Conservation (phyloP, 805 yeast genomes). For the Candida maesae region DNA sequence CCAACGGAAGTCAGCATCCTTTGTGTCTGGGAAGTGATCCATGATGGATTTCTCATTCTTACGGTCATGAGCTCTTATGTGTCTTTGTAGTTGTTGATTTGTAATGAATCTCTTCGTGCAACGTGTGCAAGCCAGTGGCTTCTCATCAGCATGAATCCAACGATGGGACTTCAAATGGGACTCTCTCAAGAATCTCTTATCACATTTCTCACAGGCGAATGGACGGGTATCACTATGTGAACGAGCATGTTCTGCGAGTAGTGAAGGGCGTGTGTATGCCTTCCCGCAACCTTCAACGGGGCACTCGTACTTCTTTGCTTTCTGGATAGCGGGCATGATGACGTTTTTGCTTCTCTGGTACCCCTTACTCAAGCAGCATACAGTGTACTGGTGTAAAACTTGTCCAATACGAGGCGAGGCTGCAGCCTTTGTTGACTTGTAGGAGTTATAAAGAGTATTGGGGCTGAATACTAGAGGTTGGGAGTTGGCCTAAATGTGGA, state of each 20-base stretch:
- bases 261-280: slow-evolving; percentile 51
- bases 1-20: not conserved
- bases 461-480: no score
- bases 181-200: slow-evolving; percentile 59
- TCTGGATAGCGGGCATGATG: not conserved
- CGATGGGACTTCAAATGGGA: slow-evolving; percentile 78
- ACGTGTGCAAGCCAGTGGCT: slow-evolving; percentile 51
- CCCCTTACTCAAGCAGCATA: no score
- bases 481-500: no score
- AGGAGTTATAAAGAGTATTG: no score
- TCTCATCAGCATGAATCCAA: slow-evolving; percentile 57
- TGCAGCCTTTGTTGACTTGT: no score
- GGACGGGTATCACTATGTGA: slow-evolving; percentile 78
- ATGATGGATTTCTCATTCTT: not conserved
- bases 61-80: slow-evolving; percentile 47
- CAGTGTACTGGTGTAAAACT: no score
- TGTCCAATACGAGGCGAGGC: no score
- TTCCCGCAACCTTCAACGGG: slow-evolving; percentile 44
- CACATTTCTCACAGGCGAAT: slow-evolving; percentile 58
- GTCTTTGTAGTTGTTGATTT: slow-evolving; percentile 54
- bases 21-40: not conserved
- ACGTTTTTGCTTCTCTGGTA: no score
- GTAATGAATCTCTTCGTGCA: slow-evolving; percentile 62
- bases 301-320: slow-evolving; percentile 44
- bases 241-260: slow-evolving; percentile 60